A percentile compares a stretch with the other conserved stretches of the same genome.
Evolutionary conservation across 192 early-diverging fungal genomes (phyloP).

Genomic region (Pilobolus umbonatus): DNA sequence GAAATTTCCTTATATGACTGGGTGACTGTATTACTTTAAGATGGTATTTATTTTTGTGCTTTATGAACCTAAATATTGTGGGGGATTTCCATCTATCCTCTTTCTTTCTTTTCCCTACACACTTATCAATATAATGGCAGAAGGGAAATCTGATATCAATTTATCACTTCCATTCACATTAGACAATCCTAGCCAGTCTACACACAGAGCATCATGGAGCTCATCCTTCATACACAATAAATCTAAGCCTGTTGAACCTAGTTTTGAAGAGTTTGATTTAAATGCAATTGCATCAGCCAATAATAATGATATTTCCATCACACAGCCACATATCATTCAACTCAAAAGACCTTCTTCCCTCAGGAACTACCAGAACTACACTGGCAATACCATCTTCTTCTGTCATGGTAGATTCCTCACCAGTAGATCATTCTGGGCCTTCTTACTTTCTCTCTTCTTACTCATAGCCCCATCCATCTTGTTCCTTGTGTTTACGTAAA

Average conservation of each 20-base stretch:
- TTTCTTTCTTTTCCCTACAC: background rate
- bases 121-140: background rate
- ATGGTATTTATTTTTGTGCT: no score
- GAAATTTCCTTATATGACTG: no score
- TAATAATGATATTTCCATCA: background rate
- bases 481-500: slow-evolving; percentile 54
- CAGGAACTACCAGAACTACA: slow-evolving; percentile 46
- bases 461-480: slow-evolving; percentile 53
- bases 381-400: slow-evolving; percentile 56
- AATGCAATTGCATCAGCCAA: background rate
- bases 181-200: background rate
- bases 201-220: no score
- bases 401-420: slow-evolving; percentile 62
- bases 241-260: background rate
- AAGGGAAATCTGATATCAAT: background rate
- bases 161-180: background rate
- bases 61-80: no score
- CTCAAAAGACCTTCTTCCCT: background rate
- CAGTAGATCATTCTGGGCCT: slow-evolving; percentile 57
- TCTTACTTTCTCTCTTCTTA: slow-evolving; percentile 52
- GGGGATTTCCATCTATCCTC: background rate
- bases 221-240: background rate
- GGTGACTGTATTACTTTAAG: no score
- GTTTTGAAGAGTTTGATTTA: slow-evolving; percentile 11
- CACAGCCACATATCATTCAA: background rate